These are phyloP conservation scores for Aspergillus indologenus DNA, from an alignment of 495 filamentous ascomycete species.

Conservation along the genomic window DNA sequence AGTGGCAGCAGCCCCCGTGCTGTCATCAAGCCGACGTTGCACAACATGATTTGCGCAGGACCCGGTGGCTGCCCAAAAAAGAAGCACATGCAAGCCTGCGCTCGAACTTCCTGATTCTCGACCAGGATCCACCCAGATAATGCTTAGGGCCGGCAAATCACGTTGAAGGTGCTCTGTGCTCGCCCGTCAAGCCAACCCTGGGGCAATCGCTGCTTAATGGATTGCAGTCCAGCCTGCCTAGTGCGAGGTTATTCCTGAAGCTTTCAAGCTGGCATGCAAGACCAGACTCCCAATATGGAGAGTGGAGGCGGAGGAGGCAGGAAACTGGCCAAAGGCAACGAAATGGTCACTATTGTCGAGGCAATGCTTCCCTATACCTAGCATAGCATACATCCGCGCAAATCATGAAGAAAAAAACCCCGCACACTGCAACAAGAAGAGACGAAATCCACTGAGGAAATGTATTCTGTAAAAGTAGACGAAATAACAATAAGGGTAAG, in stretches of 20 bases:
- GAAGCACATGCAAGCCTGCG: conserved; percentile 20
- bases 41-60: conserved; percentile 25
- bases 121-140: conserved; percentile 25
- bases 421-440: conserved; percentile 16
- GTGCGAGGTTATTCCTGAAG: conserved; percentile 13
- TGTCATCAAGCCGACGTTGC: conserved; percentile 21
- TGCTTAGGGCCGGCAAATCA: conserved; percentile 22
- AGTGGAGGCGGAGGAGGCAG: conserved; percentile 4
- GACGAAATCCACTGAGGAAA: conserved; percentile 4
- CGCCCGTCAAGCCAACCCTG: conserved; percentile 15
- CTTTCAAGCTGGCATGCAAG: background rate
- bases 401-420: conserved; percentile 12
- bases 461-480: conserved; percentile 15
- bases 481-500: conserved; percentile 26
- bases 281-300: background rate
- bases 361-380: conserved; percentile 7
- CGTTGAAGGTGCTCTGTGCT: conserved; percentile 6
- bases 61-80: conserved; percentile 29
- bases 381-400: conserved; percentile 16
- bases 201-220: conserved; percentile 16
- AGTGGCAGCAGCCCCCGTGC: conserved; percentile 15
- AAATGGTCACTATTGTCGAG: conserved; percentile 12
- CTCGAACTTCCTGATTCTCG: conserved; percentile 19
- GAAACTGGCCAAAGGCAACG: conserved; percentile 6
- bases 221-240: conserved; percentile 10